phyloP scores from a whole-genome alignment of 805 yeast species.

The Ogataea populi-albae region DNA sequence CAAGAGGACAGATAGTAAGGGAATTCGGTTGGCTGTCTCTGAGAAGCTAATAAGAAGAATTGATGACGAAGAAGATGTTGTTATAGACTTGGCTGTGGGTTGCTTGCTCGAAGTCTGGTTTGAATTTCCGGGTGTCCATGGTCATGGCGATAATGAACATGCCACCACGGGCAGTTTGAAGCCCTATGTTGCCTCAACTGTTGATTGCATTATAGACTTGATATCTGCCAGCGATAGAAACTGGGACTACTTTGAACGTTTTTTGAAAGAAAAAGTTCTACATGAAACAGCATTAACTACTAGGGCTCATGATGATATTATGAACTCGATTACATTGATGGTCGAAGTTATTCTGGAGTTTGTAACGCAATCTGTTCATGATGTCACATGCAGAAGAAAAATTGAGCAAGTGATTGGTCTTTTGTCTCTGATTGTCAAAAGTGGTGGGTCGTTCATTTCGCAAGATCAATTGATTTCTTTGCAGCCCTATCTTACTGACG shows the following conservation, averaged over 20 bases:
- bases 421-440: slow-evolving; percentile 53
- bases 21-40: slow-evolving; percentile 41
- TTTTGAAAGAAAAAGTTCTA: slow-evolving; percentile 44
- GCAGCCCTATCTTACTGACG: slow-evolving; percentile 62
- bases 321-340: slow-evolving; percentile 26
- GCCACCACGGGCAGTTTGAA: not conserved
- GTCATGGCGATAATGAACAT: no score
- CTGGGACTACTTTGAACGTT: slow-evolving; percentile 45
- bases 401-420: slow-evolving; percentile 44
- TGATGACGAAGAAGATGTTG: slow-evolving; percentile 68
- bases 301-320: slow-evolving; percentile 14
- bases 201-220: slow-evolving; percentile 27
- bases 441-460: slow-evolving; percentile 49
- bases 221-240: slow-evolving; percentile 37
- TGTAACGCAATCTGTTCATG: slow-evolving; percentile 35
- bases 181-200: slow-evolving; percentile 1
- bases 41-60: slow-evolving; percentile 51
- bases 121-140: slow-evolving; percentile 3
- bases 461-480: slow-evolving; percentile 66
- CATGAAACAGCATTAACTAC: slow-evolving; percentile 25
- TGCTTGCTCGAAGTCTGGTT: slow-evolving; percentile 41
- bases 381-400: slow-evolving; percentile 20
- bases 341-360: slow-evolving; percentile 37
- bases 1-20: slow-evolving; percentile 28
- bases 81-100: slow-evolving; percentile 41